These are phyloP conservation scores for Chlorella variabilis DNA, from an alignment of 163 green algal genomes.

Conservation along the genomic window DNA sequence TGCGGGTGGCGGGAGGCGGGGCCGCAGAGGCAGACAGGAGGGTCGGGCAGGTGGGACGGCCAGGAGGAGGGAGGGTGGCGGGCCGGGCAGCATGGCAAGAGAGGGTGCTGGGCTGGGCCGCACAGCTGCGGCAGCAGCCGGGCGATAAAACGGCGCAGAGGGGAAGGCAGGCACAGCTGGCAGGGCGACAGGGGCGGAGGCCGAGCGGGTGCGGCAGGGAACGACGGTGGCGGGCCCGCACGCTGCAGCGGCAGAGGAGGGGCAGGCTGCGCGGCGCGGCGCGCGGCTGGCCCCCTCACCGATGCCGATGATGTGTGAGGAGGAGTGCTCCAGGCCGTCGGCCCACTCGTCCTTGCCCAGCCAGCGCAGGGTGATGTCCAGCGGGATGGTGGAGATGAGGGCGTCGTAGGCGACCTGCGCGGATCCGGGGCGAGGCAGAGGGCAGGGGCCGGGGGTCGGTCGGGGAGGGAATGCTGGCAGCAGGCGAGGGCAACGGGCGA, in stretches of 20 bases:
- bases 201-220: no score
- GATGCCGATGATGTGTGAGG: constrained; percentile 89
- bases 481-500: no score
- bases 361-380: constrained; percentile 86
- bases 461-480: not conserved
- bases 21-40: not conserved
- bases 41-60: not conserved
- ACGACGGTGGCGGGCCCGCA: no score
- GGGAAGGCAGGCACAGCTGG: no score
- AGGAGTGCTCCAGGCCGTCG: constrained; percentile 79
- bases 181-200: no score
- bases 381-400: constrained; percentile 84
- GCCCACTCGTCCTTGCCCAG: constrained; percentile 76
- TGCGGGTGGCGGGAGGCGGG: not conserved
- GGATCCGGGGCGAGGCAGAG: not conserved
- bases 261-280: no score
- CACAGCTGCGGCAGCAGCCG: no score
- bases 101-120: no score
- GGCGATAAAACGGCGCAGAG: no score
- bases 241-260: no score
- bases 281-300: constrained; percentile 33
- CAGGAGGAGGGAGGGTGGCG: not conserved
- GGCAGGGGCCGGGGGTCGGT: not conserved
- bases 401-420: constrained; percentile 75
- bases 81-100: no score